These are phyloP conservation scores for Cryptococcus amylolentus DNA, from an alignment of 1,284 basidiomycete species.

Conservation along the genomic window DNA sequence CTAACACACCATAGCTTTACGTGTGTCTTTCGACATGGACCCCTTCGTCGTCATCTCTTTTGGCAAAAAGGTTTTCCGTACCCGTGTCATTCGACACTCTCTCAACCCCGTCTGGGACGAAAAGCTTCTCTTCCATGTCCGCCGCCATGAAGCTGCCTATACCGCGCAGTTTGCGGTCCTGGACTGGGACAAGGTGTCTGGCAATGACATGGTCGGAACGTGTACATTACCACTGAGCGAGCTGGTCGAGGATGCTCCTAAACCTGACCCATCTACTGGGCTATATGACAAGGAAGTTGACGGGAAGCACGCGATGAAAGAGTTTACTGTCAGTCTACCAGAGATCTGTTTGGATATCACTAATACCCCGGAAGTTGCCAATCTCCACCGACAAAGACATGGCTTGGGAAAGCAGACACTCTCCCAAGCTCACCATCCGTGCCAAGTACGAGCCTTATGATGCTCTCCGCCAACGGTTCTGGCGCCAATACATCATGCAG, in stretches of 20 bases:
- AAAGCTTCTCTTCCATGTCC: conserved; percentile 92
- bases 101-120: conserved; percentile 93
- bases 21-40: conserved; percentile 73
- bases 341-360: background rate
- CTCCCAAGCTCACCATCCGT: conserved; percentile 53
- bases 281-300: conserved; percentile 62
- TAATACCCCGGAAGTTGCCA: conserved; percentile 29
- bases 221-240: conserved; percentile 65
- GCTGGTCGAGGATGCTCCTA: conserved; percentile 67
- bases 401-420: conserved; percentile 47
- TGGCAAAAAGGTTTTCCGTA: conserved; percentile 94
- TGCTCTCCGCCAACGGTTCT: conserved; percentile 83
- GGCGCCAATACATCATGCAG: conserved; percentile 82
- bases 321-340: conserved; percentile 59
- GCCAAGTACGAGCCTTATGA: conserved; percentile 95
- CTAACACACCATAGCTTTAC: conserved; percentile 29
- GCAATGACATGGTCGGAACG: conserved; percentile 83
- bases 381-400: conserved; percentile 44
- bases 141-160: conserved; percentile 74
- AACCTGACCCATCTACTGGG: conserved; percentile 67
- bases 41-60: conserved; percentile 95
- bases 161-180: conserved; percentile 75
- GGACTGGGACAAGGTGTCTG: conserved; percentile 90
- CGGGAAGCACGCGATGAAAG: conserved; percentile 62
- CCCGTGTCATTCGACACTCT: conserved; percentile 80